Conservation (phyloP, 768 basidiomycete species). For the Tricholoma saponaceum region DNA sequence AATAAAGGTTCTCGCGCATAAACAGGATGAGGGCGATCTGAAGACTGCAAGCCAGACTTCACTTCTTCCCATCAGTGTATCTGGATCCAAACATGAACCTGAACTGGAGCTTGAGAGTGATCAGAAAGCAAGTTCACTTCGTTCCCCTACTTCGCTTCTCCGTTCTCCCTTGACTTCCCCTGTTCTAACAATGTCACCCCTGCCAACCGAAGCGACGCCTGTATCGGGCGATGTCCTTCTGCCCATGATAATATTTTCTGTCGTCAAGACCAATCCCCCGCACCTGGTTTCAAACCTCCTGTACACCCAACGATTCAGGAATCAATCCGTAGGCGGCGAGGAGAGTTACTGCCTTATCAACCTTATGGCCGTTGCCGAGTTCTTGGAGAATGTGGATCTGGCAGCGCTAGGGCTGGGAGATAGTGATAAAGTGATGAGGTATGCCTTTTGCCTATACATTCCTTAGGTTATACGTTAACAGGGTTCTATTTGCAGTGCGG, state of each 20-base stretch:
- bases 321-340: slow-evolving; percentile 66
- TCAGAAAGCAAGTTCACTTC: slow-evolving; percentile 2
- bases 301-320: slow-evolving; percentile 57
- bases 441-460: slow-evolving; percentile 11
- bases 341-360: slow-evolving; percentile 93
- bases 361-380: slow-evolving; percentile 92
- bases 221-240: slow-evolving; percentile 88
- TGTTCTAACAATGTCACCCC: slow-evolving; percentile 14
- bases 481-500: slow-evolving; percentile 43
- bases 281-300: slow-evolving; percentile 72
- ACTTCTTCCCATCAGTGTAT: slow-evolving; percentile 12
- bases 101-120: background rate
- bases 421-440: slow-evolving; percentile 57
- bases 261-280: slow-evolving; percentile 89
- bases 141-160: slow-evolving; percentile 2
- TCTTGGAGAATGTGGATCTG: slow-evolving; percentile 91
- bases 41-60: slow-evolving; percentile 8
- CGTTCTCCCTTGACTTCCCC: slow-evolving; percentile 13
- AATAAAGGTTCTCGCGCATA: background rate
- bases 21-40: background rate
- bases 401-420: slow-evolving; percentile 59
- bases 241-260: slow-evolving; percentile 89
- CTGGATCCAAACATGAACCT: slow-evolving; percentile 1
- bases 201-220: slow-evolving; percentile 36
- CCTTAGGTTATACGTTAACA: background rate